A percentile compares a stretch with the other conserved stretches of the same genome.
Conservation (phyloP, 371 early-diverging fungal genomes). For the Syncephalis plumigaleata region DNA sequence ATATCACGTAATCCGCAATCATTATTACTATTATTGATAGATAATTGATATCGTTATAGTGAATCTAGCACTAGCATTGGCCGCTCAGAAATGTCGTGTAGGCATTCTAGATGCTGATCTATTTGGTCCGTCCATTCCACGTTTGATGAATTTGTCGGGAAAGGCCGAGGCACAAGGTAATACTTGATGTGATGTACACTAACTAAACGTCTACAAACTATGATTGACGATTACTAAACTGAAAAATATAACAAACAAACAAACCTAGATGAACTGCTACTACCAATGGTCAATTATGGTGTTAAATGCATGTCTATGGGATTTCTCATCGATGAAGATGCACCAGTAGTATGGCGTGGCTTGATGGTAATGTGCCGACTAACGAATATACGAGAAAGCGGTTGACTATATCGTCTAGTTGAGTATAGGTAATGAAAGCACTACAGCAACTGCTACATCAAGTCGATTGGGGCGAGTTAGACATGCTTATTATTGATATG, state of each 20-base stretch:
- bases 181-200: too few species aligned
- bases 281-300: conserved; percentile 63
- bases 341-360: conserved; percentile 81
- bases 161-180: conserved; percentile 46
- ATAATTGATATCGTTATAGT: conserved; percentile 19
- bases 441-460: conserved; percentile 71
- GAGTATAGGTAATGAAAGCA: conserved; percentile 64
- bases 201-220: too few species aligned
- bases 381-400: too few species aligned
- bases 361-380: conserved; percentile 46
- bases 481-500: conserved; percentile 75
- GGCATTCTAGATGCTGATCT: conserved; percentile 85
- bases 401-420: too few species aligned
- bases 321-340: conserved; percentile 55
- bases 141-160: conserved; percentile 62
- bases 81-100: conserved; percentile 32
- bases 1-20: not conserved
- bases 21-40: too few species aligned
- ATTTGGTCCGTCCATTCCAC: conserved; percentile 80
- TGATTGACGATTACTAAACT: too few species aligned
- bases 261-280: conserved; percentile 28
- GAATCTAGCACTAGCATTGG: conserved; percentile 59
- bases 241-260: too few species aligned
- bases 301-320: conserved; percentile 88
- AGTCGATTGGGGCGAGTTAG: conserved; percentile 64